A percentile compares a stretch with the other conserved stretches of the same genome.
phyloP scores from a whole-genome alignment of 371 early-diverging fungal genomes.

The Haplosporangium sp. region DNA sequence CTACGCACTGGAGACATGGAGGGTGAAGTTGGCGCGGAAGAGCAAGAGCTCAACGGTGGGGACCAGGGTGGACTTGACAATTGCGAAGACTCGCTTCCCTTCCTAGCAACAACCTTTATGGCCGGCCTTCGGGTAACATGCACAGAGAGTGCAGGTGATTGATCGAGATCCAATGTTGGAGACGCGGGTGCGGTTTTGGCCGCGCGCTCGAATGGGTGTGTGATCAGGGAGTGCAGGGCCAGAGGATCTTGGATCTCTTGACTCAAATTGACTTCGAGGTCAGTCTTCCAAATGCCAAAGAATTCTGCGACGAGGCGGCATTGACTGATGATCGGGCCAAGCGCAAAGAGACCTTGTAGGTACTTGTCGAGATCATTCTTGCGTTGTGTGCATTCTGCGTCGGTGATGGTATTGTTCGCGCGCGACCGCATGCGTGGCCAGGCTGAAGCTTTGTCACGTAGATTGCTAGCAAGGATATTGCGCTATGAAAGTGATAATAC shows the following conservation, averaged over 20 bases:
- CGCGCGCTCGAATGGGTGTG: neutral
- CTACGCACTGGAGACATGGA: neutral
- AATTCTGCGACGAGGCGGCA: constrained; percentile 39
- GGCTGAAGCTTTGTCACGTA: neutral
- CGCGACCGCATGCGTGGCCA: neutral
- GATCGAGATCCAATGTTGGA: neutral
- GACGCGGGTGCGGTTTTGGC: neutral
- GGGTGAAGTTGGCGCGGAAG: neutral
- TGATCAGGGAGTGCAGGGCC: constrained; percentile 6
- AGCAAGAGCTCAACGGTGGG: neutral
- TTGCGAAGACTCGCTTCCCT: no score
- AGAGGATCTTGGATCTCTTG: constrained; percentile 9
- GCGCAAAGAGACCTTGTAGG: constrained; percentile 14
- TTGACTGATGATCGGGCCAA: neutral
- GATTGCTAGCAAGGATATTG: neutral
- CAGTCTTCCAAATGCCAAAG: constrained; percentile 37
- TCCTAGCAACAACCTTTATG: no score
- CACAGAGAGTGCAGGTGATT: neutral
- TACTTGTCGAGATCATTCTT: constrained; percentile 9
- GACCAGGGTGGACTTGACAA: no score
- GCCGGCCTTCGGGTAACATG: no score
- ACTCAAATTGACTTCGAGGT: constrained; percentile 20
- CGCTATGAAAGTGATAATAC: neutral
- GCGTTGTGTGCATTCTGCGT: constrained; percentile 3
- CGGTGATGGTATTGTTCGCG: neutral